Evolutionary conservation across 495 filamentous ascomycete genomes (phyloP).

Genomic region (Penicillium riverlandense): DNA sequence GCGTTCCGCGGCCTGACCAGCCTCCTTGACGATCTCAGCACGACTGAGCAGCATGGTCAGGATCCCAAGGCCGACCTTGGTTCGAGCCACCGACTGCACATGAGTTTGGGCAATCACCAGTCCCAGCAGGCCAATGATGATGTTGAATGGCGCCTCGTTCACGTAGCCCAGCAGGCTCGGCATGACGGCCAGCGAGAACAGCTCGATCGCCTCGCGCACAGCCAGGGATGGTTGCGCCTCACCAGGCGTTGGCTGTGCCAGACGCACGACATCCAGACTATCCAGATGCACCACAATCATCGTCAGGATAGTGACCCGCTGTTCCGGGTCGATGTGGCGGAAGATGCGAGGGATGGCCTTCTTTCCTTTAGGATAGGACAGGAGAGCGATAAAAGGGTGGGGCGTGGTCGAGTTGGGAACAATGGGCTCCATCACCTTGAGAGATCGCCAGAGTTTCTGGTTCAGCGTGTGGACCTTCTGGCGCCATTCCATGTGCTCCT

Average conservation of each 20-base stretch:
- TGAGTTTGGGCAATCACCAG: conserved; percentile 78
- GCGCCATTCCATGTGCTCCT: conserved; percentile 65
- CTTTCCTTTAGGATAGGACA: conserved; percentile 93
- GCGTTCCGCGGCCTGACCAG: conserved; percentile 56
- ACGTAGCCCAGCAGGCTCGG: conserved; percentile 80
- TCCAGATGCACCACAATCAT: conserved; percentile 96
- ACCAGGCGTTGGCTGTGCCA: conserved; percentile 59
- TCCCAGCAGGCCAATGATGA: conserved; percentile 81
- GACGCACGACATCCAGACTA: conserved; percentile 77
- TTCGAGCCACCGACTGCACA: conserved; percentile 68
- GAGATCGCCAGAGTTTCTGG: conserved; percentile 67
- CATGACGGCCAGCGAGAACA: conserved; percentile 84
- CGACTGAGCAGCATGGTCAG: conserved; percentile 92
- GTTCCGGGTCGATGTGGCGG: conserved; percentile 83
- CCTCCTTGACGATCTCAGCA: conserved; percentile 86
- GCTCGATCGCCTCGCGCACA: conserved; percentile 82
- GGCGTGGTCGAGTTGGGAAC: conserved; percentile 59
- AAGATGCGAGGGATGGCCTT: conserved; percentile 91
- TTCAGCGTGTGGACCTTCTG: conserved; percentile 65
- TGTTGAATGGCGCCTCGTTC: conserved; percentile 81
- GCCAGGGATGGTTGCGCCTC: conserved; percentile 62
- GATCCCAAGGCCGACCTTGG: conserved; percentile 77
- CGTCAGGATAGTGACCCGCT: conserved; percentile 88
- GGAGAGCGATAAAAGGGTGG: conserved; percentile 94
- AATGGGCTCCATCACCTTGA: conserved; percentile 89